phyloP scores from a whole-genome alignment of 1,284 basidiomycete species.

The Boletus mariae region DNA sequence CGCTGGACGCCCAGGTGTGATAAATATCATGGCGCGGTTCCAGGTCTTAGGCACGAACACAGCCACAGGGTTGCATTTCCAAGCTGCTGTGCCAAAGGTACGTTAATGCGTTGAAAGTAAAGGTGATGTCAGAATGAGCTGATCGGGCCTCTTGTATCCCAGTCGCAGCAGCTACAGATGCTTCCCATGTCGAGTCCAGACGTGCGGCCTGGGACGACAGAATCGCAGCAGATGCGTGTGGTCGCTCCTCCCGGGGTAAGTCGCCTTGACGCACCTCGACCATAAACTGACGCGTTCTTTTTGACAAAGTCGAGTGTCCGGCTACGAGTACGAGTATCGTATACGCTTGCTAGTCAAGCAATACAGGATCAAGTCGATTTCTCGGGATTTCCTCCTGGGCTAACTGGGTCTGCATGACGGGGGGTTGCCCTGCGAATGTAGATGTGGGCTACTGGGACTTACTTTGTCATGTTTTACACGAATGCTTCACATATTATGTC shows the following conservation, averaged over 20 bases:
- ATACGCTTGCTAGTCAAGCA: conserved; percentile 59
- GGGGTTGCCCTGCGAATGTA: neutral
- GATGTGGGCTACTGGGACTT: conserved; percentile 10
- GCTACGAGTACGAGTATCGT: conserved; percentile 84
- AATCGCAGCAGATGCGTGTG: conserved; percentile 95
- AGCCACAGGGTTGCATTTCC: conserved; percentile 79
- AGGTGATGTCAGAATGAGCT: neutral
- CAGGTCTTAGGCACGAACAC: conserved; percentile 56
- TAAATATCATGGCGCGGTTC: conserved; percentile 90
- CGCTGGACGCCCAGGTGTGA: conserved; percentile 75
- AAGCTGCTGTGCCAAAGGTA: conserved; percentile 97
- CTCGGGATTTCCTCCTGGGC: conserved; percentile 77
- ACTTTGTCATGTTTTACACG: conserved; percentile 11
- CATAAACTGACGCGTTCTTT: conserved; percentile 3
- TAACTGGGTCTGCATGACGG: conserved; percentile 50
- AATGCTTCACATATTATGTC: conserved; percentile 2
- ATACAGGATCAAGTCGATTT: conserved; percentile 96
- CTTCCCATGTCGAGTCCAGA: conserved; percentile 90
- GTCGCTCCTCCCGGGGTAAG: conserved; percentile 84
- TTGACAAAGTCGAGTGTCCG: conserved; percentile 69
- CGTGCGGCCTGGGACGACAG: conserved; percentile 73
- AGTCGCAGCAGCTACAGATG: conserved; percentile 99
- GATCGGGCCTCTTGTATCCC: conserved; percentile 3
- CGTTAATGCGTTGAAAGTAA: conserved; percentile 11
- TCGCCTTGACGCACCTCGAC: conserved; percentile 18